Evolutionary conservation across 352 stramenopile genomes (phyloP).

Genomic region (Globisporangium nagaii): DNA sequence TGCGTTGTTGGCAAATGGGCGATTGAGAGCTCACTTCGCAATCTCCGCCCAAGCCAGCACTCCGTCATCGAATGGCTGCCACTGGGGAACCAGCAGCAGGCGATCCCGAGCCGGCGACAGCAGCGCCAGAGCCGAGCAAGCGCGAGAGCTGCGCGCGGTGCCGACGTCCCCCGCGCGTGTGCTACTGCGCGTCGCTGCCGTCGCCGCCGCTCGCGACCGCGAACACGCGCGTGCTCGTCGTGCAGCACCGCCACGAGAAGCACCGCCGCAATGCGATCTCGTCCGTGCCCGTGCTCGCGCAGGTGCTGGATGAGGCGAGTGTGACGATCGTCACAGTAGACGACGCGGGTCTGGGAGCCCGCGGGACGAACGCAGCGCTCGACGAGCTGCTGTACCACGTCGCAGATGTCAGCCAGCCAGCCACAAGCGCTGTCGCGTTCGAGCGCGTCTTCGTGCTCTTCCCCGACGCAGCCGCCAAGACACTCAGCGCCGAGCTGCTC

Average conservation of each 20-base stretch:
- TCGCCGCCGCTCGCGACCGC: conserved; percentile 13
- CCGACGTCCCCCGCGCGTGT: conserved; percentile 34
- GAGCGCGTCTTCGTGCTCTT: conserved; percentile 35
- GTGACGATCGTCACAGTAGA: conserved; percentile 38
- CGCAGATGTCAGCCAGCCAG: neutral
- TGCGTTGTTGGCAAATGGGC: neutral
- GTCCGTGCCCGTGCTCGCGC: conserved; percentile 56
- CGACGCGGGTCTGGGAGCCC: conserved; percentile 15
- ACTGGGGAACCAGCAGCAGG: neutral
- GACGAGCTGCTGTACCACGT: conserved; percentile 28
- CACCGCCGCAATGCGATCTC: conserved; percentile 50
- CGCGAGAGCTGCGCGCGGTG: conserved; percentile 41
- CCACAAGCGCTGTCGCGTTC: conserved; percentile 8
- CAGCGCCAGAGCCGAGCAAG: neutral
- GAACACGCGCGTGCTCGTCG: conserved; percentile 43
- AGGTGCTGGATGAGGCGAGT: conserved; percentile 30
- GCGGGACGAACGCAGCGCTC: conserved; percentile 14
- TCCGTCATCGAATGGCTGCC: conserved; percentile 4
- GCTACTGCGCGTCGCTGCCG: conserved; percentile 54
- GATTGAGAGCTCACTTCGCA: conserved; percentile 1
- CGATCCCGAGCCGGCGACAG: too few relatives aligned
- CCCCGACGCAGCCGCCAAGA: conserved; percentile 30
- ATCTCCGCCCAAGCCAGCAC: neutral
- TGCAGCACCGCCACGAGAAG: conserved; percentile 62
- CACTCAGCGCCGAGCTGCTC: conserved; percentile 13